Evolutionary conservation across 2,329 filamentous ascomycete genomes (phyloP), one percentile per base, ranked within the genome.

Genomic region (Botryotinia calthae): DNA sequence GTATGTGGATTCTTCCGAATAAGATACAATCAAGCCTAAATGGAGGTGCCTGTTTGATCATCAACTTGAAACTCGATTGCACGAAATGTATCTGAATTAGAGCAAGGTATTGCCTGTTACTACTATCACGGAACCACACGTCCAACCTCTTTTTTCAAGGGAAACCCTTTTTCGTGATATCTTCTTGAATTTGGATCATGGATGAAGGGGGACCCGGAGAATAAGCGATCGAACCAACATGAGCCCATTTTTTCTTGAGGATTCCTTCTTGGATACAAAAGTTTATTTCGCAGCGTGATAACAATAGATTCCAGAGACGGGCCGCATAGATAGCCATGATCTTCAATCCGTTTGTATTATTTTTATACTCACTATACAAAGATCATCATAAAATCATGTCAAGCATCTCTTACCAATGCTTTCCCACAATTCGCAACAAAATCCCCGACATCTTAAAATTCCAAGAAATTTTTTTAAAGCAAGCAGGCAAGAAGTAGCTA

Each of bases 11-110:
- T 65, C 42, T 34, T 25, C 18, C 40, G 63, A 67, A 75, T 73
- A 59, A n/a, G 48, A 28, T 14, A 28, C 44, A 34, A 66, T 64
- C 37, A 44, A 59, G 66, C 37, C 31, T 46, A 31, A 44, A 61
- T 67, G 51, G 34, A 37, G 37, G 77, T 77, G 74, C 76, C 76
- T 78, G 77, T 78, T 78, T 78, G 76, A 78, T 78, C 75, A 73
- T 70, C 76, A 70, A 59, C 69, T 67, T 77, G 76, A 78, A 78
- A 78, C 76, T 69, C 58, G 56, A 65, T 54, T 56, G 22, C 48
- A 58, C 69, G n/a, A 65, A 34, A 71, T 34, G 18, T 42, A 65
- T 63, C 46, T 56, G 22, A 65, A 71, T 31, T 51, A 51, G 56
- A 66, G 48, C 70, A 42, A 58, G 62, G 70, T 40, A 20, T 40